Evolutionary conservation across 1,139 yeast genomes (phyloP), one percentile per base, ranked within the genome.

Genomic region (Blastobotrys serpentis): DNA sequence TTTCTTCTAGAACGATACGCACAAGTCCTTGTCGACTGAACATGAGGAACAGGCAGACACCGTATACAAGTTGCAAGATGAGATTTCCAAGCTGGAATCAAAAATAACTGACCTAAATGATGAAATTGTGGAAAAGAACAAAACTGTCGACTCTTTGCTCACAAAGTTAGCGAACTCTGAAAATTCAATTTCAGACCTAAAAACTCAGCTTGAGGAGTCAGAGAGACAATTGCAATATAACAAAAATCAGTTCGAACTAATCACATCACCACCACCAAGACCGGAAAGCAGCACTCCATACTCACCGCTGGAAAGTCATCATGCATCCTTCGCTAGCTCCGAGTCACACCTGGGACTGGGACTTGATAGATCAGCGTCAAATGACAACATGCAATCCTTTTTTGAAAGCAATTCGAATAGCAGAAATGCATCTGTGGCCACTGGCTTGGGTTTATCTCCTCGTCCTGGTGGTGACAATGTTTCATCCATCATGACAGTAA

Each of bases 151-250:
- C 2, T 54, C 51, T 16, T 50, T 58, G 17, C 50, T 55, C 22
- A 44, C 42, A 8, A 56, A 56, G 32, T 48, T 43, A 3, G 52
- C 52, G 18, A 55, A 54, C 13, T 43, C 48, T 21, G 46, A 47
- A 33, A 40, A 21, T 13, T 42, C 47, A 8, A 17, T 22, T 13
- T 22, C 25, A n/a, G 38, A 36, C 2, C 37, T 47, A 8, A 29
- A 44, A 2, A 29, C 44, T 18, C 44, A 32, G 14, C 17, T 48
- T 32, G 40, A 19, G 25, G 40, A 36, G 19, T 17, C 16, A 19
- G 40, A 36, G 14, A 36, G 19, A n/a, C 11, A 19, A 18, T 18
- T 36, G 25, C 40, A 36, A 17, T n/a, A 19, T 18, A 36, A 10
- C 7, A 36, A 36, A 19, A 13, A 36, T 14, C 32, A 29, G 13